A percentile compares a stretch with the other conserved stretches of the same genome.
Conservation (phyloP, 2,329 filamentous ascomycete species). For the Pezizomycotina sp. region DNA sequence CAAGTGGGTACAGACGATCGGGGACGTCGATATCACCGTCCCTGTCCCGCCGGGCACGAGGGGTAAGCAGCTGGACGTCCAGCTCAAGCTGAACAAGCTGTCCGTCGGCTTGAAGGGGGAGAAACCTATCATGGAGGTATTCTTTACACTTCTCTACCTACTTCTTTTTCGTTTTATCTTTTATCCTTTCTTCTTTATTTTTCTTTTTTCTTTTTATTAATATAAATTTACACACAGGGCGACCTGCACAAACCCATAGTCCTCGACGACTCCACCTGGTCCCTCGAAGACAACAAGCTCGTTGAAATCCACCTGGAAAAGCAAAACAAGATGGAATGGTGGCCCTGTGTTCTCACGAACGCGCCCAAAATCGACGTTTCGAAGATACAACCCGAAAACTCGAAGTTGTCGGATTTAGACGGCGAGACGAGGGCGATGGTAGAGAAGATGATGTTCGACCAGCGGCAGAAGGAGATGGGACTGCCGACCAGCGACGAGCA, state of each 20-base stretch:
- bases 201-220: slow-evolving; percentile 1
- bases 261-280: slow-evolving; percentile 88
- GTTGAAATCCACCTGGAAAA: slow-evolving; percentile 86
- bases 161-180: not conserved
- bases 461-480: slow-evolving; percentile 87
- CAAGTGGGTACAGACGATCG: slow-evolving; percentile 91
- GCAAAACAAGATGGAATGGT: slow-evolving; percentile 95
- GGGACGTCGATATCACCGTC: slow-evolving; percentile 66
- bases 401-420: slow-evolving; percentile 79
- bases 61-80: slow-evolving; percentile 65
- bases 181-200: slow-evolving; percentile 1
- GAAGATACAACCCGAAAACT: slow-evolving; percentile 88
- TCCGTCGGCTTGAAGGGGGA: slow-evolving; percentile 77
- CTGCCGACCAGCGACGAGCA: slow-evolving; percentile 83
- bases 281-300: slow-evolving; percentile 56
- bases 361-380: slow-evolving; percentile 87
- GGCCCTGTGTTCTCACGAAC: slow-evolving; percentile 72
- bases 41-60: slow-evolving; percentile 68
- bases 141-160: slow-evolving; percentile 1
- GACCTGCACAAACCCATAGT: slow-evolving; percentile 63
- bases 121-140: slow-evolving; percentile 42
- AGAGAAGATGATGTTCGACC: slow-evolving; percentile 99
- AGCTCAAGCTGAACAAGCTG: slow-evolving; percentile 62
- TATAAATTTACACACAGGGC: slow-evolving; percentile 40
- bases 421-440: slow-evolving; percentile 94